Conservation (phyloP, 2,329 filamentous ascomycete species). For the Trichoderma sp. region DNA sequence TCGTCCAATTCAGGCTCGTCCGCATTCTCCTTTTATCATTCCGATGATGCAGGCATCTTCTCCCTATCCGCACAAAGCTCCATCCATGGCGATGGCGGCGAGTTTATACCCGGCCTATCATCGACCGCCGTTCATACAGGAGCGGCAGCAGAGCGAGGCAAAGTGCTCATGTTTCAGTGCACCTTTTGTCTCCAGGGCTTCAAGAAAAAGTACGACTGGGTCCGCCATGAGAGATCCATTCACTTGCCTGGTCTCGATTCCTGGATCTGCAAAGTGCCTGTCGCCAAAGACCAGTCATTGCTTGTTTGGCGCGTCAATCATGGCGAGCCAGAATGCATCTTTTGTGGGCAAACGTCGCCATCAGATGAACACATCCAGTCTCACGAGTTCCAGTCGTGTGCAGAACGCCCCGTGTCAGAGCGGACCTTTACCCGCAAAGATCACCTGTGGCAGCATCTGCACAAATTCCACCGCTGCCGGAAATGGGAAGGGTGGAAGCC, state of each 20-base stretch:
- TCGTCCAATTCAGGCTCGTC: constrained; percentile 37
- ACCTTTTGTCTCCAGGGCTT: constrained; percentile 44
- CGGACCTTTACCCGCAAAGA: constrained; percentile 47
- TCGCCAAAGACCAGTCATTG: constrained; percentile 40
- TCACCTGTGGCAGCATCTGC: constrained; percentile 45
- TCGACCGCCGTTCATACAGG: constrained; percentile 24
- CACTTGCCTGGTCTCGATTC: constrained; percentile 46
- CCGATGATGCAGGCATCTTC: constrained; percentile 22
- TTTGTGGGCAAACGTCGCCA: constrained; percentile 41
- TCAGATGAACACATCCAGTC: constrained; percentile 41
- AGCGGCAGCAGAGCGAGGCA: constrained; percentile 26
- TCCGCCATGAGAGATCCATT: constrained; percentile 53
- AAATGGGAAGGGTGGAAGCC: constrained; percentile 52
- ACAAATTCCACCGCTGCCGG: constrained; percentile 49
- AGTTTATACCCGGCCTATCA: constrained; percentile 27
- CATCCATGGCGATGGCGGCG: constrained; percentile 5
- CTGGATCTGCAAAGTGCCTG: constrained; percentile 53
- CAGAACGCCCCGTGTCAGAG: constrained; percentile 48
- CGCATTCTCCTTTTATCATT: constrained; percentile 30
- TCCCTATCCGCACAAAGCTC: constrained; percentile 29
- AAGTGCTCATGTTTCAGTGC: constrained; percentile 39
- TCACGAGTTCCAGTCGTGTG: constrained; percentile 51
- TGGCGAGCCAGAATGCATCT: constrained; percentile 44
- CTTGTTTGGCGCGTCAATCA: constrained; percentile 53
- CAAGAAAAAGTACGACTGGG: constrained; percentile 46